A percentile compares a stretch with the other conserved stretches of the same genome.
phyloP scores from a whole-genome alignment of 106 monocot species.

The Apostasia shenzhenica region DNA sequence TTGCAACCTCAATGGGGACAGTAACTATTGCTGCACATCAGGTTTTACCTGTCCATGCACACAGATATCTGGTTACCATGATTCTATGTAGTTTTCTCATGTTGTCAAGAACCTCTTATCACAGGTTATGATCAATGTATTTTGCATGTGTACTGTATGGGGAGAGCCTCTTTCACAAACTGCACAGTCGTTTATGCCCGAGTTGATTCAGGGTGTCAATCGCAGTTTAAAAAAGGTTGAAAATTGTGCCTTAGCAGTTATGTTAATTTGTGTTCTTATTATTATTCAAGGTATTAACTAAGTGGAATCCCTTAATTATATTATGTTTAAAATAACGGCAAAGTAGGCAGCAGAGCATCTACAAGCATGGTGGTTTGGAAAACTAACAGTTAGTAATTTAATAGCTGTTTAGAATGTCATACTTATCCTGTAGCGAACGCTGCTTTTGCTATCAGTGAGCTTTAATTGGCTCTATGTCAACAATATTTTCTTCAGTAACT shows the following conservation, averaged over 20 bases:
- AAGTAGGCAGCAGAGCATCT: too few species aligned
- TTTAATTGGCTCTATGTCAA: too few species aligned
- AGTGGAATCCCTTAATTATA: too few species aligned
- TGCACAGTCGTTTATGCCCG: conserved; percentile 99
- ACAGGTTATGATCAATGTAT: conserved; percentile 94
- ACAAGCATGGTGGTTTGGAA: too few species aligned
- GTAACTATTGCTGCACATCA: conserved; percentile 89
- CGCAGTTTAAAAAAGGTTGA: conserved; percentile 71
- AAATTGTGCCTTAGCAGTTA: background rate
- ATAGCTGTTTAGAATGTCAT: too few species aligned
- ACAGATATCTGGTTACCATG: background rate
- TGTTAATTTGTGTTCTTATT: background rate
- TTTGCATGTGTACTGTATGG: conserved; percentile 93
- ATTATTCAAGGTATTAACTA: too few species aligned
- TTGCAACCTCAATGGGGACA: conserved; percentile 93
- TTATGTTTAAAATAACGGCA: too few species aligned
- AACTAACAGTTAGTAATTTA: too few species aligned
- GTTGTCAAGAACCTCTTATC: conserved; percentile 5
- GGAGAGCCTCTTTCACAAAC: conserved; percentile 97
- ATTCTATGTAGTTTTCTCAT: background rate
- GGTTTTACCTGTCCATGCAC: conserved; percentile 28
- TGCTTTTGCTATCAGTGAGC: too few species aligned
- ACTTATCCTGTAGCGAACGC: too few species aligned
- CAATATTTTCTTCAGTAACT: too few species aligned
- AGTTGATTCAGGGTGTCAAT: conserved; percentile 78